A percentile compares a stretch with the other conserved stretches of the same genome.
These are phyloP conservation scores for Juncus effusus DNA, from an alignment of 176 grass and related monocot species.

Conservation along the genomic window DNA sequence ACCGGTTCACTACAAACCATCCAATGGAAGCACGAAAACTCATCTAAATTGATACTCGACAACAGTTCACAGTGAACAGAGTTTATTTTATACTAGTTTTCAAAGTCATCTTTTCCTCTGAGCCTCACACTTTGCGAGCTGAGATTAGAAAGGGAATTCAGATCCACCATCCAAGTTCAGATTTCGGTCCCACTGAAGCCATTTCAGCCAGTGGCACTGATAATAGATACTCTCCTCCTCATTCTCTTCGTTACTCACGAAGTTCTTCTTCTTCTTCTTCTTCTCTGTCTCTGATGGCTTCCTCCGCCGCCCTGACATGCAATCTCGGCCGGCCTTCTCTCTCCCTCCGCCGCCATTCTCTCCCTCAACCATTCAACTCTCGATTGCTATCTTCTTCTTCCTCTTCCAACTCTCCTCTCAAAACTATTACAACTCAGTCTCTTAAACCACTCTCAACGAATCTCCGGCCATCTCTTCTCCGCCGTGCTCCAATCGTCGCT, in stretches of 20 bases:
- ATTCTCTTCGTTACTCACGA: slow-evolving; percentile 41
- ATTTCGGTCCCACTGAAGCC: too few species aligned
- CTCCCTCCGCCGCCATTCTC: slow-evolving; percentile 26
- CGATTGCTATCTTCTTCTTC: slow-evolving; percentile 9
- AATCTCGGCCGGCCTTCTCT: slow-evolving; percentile 32
- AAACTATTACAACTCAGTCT: slow-evolving; percentile 6
- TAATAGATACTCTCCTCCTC: too few species aligned
- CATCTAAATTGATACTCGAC: too few species aligned
- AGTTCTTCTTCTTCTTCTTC: slow-evolving; percentile 14
- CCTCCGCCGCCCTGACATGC: slow-evolving; percentile 39
- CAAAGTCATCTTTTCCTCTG: too few species aligned
- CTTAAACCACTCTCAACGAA: slow-evolving; percentile 16
- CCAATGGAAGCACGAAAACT: too few species aligned
- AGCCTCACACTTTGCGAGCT: background rate
- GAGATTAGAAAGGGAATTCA: background rate
- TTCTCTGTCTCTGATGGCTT: slow-evolving; percentile 44
- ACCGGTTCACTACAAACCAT: too few species aligned
- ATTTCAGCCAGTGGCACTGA: too few species aligned
- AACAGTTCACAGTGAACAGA: too few species aligned
- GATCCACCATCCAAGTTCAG: background rate
- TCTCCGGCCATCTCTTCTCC: slow-evolving; percentile 23
- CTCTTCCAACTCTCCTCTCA: background rate
- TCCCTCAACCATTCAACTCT: background rate
- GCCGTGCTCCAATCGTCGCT: slow-evolving; percentile 9
- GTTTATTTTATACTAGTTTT: too few species aligned